Conservation (phyloP, 164 flowering plant genomes). For the Kalanchoe fedtschenkoi region DNA sequence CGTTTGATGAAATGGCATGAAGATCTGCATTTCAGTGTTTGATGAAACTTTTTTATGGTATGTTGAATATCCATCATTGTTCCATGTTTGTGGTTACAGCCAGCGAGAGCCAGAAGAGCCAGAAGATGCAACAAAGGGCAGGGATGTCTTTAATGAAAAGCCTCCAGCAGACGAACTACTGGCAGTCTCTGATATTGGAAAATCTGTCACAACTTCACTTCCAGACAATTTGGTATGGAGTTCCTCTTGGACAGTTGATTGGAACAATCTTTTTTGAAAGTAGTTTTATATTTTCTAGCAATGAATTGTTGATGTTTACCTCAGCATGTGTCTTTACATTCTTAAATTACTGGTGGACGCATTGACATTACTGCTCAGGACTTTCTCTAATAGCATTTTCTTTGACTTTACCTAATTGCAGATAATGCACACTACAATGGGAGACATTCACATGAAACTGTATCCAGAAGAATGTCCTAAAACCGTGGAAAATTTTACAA, state of each 20-base stretch:
- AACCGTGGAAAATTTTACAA: constrained; percentile 97
- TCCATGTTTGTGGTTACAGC: constrained; percentile 18
- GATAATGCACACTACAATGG: constrained; percentile 87
- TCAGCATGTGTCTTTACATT: not conserved
- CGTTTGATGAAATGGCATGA: not conserved
- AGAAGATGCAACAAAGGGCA: constrained; percentile 96
- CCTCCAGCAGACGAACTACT: constrained; percentile 96
- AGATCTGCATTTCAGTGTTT: not conserved
- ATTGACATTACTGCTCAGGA: not conserved
- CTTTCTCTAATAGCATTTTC: not conserved
- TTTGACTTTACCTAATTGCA: constrained; percentile 17
- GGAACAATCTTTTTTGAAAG: too few relatives aligned
- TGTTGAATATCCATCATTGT: not conserved
- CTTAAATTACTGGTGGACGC: not conserved
- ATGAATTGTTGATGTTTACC: not conserved
- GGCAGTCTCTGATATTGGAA: constrained; percentile 89
- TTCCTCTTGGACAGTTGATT: constrained; percentile 5
- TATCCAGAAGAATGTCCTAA: constrained; percentile 98
- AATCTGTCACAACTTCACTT: constrained; percentile 83
- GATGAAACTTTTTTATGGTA: not conserved
- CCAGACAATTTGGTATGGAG: constrained; percentile 88
- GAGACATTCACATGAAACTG: constrained; percentile 84
- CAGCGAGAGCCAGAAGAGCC: constrained; percentile 98
- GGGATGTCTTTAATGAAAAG: constrained; percentile 97
- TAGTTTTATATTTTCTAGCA: not conserved